These are phyloP conservation scores for Sclerotinia sclerotiorum DNA, from an alignment of 2,329 filamentous ascomycete species.

Conservation along the genomic window DNA sequence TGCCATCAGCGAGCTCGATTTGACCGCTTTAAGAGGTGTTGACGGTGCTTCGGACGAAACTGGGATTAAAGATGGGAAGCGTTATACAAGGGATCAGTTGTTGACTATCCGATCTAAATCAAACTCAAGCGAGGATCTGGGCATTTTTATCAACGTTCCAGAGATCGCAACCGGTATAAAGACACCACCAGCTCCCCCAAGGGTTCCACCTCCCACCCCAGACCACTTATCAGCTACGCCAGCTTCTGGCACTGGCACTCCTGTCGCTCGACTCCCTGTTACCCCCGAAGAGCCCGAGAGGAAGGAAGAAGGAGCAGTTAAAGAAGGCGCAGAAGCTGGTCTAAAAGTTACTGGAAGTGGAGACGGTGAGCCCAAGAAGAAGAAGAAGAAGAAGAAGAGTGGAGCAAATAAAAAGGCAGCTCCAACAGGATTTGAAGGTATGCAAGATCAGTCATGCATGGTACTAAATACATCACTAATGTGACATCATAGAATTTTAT, in stretches of 20 bases:
- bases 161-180: conserved; percentile 4
- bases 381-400: conserved; percentile 47
- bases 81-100: conserved; percentile 31
- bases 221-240: conserved; percentile 18
- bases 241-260: conserved; percentile 15
- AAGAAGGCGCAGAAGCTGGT: background rate
- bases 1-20: conserved; percentile 34
- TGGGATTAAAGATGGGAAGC: conserved; percentile 5
- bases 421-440: conserved; percentile 70
- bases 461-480: conserved; percentile 23
- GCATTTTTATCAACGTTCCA: conserved; percentile 8
- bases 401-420: conserved; percentile 38
- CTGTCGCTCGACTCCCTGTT: conserved; percentile 9
- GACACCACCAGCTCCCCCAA: conserved; percentile 24
- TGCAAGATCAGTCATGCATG: background rate
- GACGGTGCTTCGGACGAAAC: conserved; percentile 16
- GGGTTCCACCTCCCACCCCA: conserved; percentile 22
- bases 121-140: background rate
- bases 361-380: conserved; percentile 39
- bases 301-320: conserved; percentile 6
- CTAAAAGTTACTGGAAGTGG: conserved; percentile 27
- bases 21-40: conserved; percentile 26
- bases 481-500: conserved; percentile 58
- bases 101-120: conserved; percentile 25
- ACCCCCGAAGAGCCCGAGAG: conserved; percentile 9